Evolutionary conservation across 352 stramenopile species (phyloP).

Genomic region (Globisporangium abappressorium): DNA sequence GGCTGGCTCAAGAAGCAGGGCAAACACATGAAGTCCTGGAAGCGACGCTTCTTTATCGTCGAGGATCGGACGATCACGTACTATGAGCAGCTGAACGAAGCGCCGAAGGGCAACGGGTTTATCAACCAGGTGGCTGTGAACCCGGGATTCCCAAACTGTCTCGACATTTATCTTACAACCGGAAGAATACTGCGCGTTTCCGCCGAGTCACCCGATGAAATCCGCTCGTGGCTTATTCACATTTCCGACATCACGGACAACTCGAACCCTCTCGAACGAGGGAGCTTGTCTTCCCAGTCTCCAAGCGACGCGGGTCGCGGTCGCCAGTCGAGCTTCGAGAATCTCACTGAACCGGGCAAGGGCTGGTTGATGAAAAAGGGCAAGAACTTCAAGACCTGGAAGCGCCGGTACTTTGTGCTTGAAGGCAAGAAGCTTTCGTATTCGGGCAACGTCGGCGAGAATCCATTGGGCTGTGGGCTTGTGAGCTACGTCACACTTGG

Average conservation of each 20-base stretch:
- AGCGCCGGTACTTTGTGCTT: constrained; percentile 57
- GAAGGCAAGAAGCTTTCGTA: constrained; percentile 65
- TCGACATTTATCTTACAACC: constrained; percentile 61
- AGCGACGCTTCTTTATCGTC: constrained; percentile 75
- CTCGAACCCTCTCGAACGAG: constrained; percentile 21
- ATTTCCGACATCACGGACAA: constrained; percentile 28
- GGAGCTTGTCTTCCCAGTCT: constrained; percentile 13
- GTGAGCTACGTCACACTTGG: constrained; percentile 52
- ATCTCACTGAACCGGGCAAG: constrained; percentile 23
- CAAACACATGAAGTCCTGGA: constrained; percentile 62
- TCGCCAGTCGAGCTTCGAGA: not conserved
- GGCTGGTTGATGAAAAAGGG: constrained; percentile 62
- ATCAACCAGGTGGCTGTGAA: constrained; percentile 47
- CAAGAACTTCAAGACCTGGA: constrained; percentile 68
- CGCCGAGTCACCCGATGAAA: constrained; percentile 60
- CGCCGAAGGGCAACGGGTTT: constrained; percentile 50
- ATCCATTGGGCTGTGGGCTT: constrained; percentile 45
- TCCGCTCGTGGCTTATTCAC: constrained; percentile 54
- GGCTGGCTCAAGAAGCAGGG: constrained; percentile 84
- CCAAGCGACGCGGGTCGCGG: constrained; percentile 2
- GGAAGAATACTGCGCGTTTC: constrained; percentile 64
- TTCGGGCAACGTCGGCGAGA: constrained; percentile 30
- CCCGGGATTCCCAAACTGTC: constrained; percentile 50
- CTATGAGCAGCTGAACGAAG: constrained; percentile 56
- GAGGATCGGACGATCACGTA: constrained; percentile 55